Evolutionary conservation across 805 yeast genomes (phyloP).

Genomic region (Starmerella roubikii): DNA sequence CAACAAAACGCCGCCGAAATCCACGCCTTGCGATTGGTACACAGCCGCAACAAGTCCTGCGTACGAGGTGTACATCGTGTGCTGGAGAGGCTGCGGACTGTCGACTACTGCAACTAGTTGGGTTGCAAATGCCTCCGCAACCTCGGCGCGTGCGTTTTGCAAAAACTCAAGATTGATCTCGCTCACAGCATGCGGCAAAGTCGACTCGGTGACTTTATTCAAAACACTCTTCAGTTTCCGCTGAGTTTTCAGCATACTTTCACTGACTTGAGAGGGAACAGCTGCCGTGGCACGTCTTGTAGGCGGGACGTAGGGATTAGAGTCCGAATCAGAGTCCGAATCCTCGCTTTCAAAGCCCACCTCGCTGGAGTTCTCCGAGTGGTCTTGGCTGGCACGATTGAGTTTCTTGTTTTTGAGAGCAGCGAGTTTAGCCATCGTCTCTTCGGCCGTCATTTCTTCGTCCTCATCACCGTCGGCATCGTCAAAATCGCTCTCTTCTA

Average conservation of each 20-base stretch:
- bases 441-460: slow-evolving; percentile 15
- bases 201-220: slow-evolving; percentile 82
- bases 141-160: slow-evolving; percentile 63
- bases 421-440: slow-evolving; percentile 16
- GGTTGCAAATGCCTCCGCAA: slow-evolving; percentile 53
- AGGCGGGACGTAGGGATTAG: slow-evolving; percentile 66
- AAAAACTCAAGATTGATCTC: slow-evolving; percentile 53
- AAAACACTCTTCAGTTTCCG: slow-evolving; percentile 67
- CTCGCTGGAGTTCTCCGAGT: too few species aligned
- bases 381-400: too few species aligned
- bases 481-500: not conserved
- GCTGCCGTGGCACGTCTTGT: slow-evolving; percentile 42
- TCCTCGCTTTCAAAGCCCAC: not conserved
- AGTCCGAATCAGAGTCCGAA: slow-evolving; percentile 16
- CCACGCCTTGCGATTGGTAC: slow-evolving; percentile 68
- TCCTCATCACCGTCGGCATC: not conserved
- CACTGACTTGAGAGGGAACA: not conserved
- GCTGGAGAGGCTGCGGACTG: slow-evolving; percentile 53
- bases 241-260: not conserved
- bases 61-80: slow-evolving; percentile 65
- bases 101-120: slow-evolving; percentile 52
- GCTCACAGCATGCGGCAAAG: slow-evolving; percentile 52
- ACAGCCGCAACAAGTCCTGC: slow-evolving; percentile 65
- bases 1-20: slow-evolving; percentile 75
- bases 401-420: slow-evolving; percentile 10